Conservation (phyloP, 345 rosid species). For the Sisymbrium irio region DNA sequence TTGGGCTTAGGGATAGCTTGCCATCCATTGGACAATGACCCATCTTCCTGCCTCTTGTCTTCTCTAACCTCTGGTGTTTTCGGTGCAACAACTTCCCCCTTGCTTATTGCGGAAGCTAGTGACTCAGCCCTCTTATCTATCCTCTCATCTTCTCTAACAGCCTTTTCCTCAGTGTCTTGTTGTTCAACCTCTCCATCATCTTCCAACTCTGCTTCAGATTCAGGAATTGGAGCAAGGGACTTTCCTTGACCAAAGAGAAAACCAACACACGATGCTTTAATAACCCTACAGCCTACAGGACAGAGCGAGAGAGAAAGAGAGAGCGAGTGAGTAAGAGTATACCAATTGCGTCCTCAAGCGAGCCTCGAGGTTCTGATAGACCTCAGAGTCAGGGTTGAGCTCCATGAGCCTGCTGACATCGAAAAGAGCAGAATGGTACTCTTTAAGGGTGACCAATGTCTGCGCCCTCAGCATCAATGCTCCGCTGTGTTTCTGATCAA, state of each 20-base stretch:
- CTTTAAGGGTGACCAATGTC: slow-evolving; percentile 81
- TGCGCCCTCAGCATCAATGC: slow-evolving; percentile 94
- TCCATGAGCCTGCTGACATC: slow-evolving; percentile 88
- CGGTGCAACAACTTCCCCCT: slow-evolving; percentile 33
- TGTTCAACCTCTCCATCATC: slow-evolving; percentile 56
- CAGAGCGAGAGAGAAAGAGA: background rate
- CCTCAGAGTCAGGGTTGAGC: slow-evolving; percentile 77
- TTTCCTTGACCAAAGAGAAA: slow-evolving; percentile 64
- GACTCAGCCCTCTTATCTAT: background rate
- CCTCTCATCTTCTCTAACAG: slow-evolving; percentile 21
- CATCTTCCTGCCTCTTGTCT: slow-evolving; percentile 35
- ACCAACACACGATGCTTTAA: slow-evolving; percentile 24
- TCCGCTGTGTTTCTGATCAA: slow-evolving; percentile 81
- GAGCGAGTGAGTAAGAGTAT: slow-evolving; percentile 17
- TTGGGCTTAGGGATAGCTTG: slow-evolving; percentile 93
- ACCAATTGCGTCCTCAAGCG: slow-evolving; percentile 93
- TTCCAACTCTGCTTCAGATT: slow-evolving; percentile 79
- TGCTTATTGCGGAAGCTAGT: too few relatives aligned
- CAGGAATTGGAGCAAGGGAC: slow-evolving; percentile 95
- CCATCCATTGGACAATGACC: slow-evolving; percentile 59
- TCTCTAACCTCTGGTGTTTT: slow-evolving; percentile 37
- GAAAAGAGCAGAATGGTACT: slow-evolving; percentile 79
- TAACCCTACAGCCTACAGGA: background rate
- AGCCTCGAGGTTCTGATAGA: slow-evolving; percentile 72
- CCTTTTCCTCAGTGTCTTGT: slow-evolving; percentile 22